Evolutionary conservation across 2,329 filamentous ascomycete species (phyloP), one percentile per base, ranked within the genome.

Genomic region (Aspergillus sergii): DNA sequence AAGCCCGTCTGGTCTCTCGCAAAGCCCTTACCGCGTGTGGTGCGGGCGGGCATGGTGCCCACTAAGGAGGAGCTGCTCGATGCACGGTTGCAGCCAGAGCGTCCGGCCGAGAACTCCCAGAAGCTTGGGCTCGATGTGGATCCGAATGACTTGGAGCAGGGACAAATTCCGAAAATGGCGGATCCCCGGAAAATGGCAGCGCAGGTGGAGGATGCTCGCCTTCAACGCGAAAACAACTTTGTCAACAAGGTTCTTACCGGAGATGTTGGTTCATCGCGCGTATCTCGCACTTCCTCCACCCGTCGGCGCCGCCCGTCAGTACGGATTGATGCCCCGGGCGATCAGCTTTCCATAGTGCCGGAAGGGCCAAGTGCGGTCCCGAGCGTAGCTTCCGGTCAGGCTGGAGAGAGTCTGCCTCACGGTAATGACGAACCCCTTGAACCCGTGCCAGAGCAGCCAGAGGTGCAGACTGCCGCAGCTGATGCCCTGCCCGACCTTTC

Each of bases 1-100:
- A 81, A 83, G 60, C 84, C 84, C 1, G 80, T 86, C 54, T 86
- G 84, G 80, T 81, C 82, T 71, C 71, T 86, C 58, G 84, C 83
- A 4, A 83, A 85, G 66, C 84, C 84, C 8, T 70, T 86, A 30
- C 84, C 84, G 36, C 83, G 83, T 64, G 84, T 86, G 0, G 77
- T 86, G 58, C 78, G 84, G 43, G 76, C 81, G 23, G 84, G 84
- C 12, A 86, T 86, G 84, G 79, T 84, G 1, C 82, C 82, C 0
- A 80, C 80, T 0, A 73, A 73, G 61, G 75, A 77, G 45, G 76
- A 82, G 64, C 60, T 80, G 19, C 66, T 76, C n/a, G 59, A 78
- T 39, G 70, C 64, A 43, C 68, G 70, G 10, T 66, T 62, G 11
- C 76, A 72, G 43, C 67, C 76, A 0, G 73, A 77, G 45, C 67